Percentiles rank a stretch among this genome's conserved stretches.
These are phyloP conservation scores for Quercus lobata DNA, from an alignment of 331 rosid species.

Conservation along the genomic window DNA sequence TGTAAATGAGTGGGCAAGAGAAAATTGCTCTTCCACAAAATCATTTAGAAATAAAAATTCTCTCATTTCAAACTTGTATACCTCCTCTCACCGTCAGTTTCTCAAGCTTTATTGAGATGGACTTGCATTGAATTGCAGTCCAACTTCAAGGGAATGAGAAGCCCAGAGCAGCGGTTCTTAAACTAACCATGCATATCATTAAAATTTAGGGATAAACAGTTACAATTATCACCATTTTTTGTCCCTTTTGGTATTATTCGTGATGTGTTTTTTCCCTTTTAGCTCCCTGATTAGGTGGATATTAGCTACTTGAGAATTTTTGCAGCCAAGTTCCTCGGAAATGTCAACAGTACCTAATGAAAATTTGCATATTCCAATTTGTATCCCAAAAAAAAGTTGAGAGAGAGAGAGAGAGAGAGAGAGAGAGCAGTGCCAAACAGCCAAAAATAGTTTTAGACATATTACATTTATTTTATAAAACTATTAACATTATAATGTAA, in stretches of 20 bases:
- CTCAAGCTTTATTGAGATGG: not conserved
- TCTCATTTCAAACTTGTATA: not conserved
- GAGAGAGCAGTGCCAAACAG: not conserved
- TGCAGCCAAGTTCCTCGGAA: too few species aligned
- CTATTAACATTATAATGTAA: not conserved
- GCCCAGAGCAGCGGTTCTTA: not conserved
- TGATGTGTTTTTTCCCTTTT: not conserved
- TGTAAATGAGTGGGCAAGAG: not conserved
- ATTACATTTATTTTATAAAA: not conserved
- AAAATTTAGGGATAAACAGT: not conserved
- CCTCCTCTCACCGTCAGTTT: not conserved
- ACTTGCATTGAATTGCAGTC: not conserved
- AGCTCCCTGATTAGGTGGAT: not conserved
- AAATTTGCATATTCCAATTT: not conserved
- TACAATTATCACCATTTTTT: too few species aligned
- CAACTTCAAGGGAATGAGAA: not conserved
- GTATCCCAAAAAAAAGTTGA: not conserved
- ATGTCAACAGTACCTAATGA: too few species aligned
- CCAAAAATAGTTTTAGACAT: not conserved
- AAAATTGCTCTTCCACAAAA: not conserved
- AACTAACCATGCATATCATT: not conserved
- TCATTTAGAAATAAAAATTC: not conserved
- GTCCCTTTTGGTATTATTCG: too few species aligned
- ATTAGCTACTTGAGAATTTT: too few species aligned
- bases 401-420: not conserved